Evolutionary conservation across 495 filamentous ascomycete genomes (phyloP).

Genomic region (Paragyromitra xinjiangensis): DNA sequence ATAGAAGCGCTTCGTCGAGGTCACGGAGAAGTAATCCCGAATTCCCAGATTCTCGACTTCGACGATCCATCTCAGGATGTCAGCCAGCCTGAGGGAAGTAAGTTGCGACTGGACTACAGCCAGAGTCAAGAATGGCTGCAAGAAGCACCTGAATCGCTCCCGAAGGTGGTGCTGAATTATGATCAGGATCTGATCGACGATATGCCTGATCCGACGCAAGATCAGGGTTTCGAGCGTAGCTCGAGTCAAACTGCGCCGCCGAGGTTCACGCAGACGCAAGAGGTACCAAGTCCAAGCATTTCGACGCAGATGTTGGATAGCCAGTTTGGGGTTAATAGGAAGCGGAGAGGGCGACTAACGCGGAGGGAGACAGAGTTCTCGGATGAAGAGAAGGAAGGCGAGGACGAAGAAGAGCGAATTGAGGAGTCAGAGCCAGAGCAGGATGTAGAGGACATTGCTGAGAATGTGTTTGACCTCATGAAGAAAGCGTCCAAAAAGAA

Average conservation of each 20-base stretch:
- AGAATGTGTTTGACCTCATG: constrained; percentile 78
- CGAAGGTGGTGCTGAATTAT: constrained; percentile 32
- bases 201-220: constrained; percentile 83
- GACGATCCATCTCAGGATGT: constrained; percentile 27
- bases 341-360: constrained; percentile 58
- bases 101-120: constrained; percentile 33
- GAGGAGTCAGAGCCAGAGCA: constrained; percentile 61
- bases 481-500: constrained; percentile 70
- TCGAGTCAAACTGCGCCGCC: constrained; percentile 47
- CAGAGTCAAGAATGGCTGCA: constrained; percentile 33
- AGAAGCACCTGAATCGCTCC: constrained; percentile 5
- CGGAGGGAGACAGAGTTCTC: constrained; percentile 62
- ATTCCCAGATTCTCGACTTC: constrained; percentile 50
- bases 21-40: constrained; percentile 41
- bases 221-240: constrained; percentile 73
- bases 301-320: constrained; percentile 38
- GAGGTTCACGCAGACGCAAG: constrained; percentile 42
- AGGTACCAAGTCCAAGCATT: constrained; percentile 34
- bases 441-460: constrained; percentile 57
- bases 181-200: constrained; percentile 23
- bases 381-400: constrained; percentile 67
- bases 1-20: constrained; percentile 55
- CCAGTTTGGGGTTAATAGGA: constrained; percentile 39
- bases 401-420: constrained; percentile 61
- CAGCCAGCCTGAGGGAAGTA: constrained; percentile 36